Base-by-base conservation (phyloP, 768 basidiomycete genomes). In the Leccinum subgranulosum region DNA sequence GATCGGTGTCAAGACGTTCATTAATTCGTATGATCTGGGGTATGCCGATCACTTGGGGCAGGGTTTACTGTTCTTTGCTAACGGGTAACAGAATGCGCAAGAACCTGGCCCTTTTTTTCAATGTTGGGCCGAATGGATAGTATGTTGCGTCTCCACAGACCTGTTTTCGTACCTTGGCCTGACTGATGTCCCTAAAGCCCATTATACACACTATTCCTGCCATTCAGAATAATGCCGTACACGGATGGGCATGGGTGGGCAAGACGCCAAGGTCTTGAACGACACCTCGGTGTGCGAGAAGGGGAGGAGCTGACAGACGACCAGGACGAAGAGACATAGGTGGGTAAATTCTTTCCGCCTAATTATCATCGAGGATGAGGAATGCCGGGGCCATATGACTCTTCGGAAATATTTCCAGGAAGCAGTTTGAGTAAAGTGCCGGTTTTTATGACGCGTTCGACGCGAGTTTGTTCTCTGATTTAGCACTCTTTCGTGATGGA, bases 1-100 rank as follows among this genome's bases (percentile, higher is more conserved):
- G 15, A 52, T 31, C 17, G 33, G 45, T 27, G 41, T 36, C 46
- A 39, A 92, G 90, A 76, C 76, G 1, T 98, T 94, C 66, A 79
- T 92, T 11, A 98, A 98, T 66, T 93, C 90, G 2, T 99, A 94
- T 68, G 91, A 98, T 69, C 75, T 96, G 4, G 96, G 94, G 82
- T 87, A 68, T 43, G 79, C 66, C 27, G 11, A 53, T 56, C 27
- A 7, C 19, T 53, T 55, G n/a, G 11, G 12, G 14, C n/a, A 9
- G 25, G 23, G 14, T 49, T 47, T 47, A 21, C 17, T 27, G 8
- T 31, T 21, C 25, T 15, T 31, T 11, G 29, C 60, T 10, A 36
- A 56, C 15, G 10, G 7, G 21, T 4, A 9, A 41, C 47, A 49
- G 65, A 83, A 83, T 25, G 66, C 73, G 76, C 51, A 79, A 77